phyloP scores from a whole-genome alignment of 208 protist genomes.

The Trypanosoma mega region DNA sequence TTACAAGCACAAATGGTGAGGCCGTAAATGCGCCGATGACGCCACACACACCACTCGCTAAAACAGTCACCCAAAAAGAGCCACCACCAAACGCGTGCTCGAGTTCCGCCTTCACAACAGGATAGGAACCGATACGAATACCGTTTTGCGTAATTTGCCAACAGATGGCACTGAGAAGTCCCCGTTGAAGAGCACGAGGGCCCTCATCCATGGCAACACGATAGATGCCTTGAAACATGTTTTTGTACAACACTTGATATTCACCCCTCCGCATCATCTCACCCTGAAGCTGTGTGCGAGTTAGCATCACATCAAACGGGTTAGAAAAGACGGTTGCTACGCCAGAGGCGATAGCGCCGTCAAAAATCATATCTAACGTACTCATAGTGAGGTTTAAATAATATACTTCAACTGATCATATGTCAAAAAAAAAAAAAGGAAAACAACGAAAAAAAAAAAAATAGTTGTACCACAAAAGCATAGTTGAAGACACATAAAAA shows the following conservation, averaged over 20 bases:
- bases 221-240: constrained; percentile 47
- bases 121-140: constrained; percentile 63
- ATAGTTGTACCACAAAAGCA: not conserved
- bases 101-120: constrained; percentile 34
- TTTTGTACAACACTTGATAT: constrained; percentile 53
- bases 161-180: constrained; percentile 36
- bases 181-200: constrained; percentile 53
- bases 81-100: constrained; percentile 3
- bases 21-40: constrained; percentile 41
- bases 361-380: constrained; percentile 45
- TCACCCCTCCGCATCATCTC: constrained; percentile 42
- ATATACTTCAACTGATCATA: not conserved
- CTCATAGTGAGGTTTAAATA: constrained; percentile 24
- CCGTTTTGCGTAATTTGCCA: constrained; percentile 70
- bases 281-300: constrained; percentile 71
- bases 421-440: constrained; percentile 16
- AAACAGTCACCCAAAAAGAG: constrained; percentile 20
- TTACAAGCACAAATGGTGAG: constrained; percentile 64
- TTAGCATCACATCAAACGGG: constrained; percentile 76
- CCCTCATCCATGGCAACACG: constrained; percentile 47
- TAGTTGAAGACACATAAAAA: constrained; percentile 20
- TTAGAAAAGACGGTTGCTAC: constrained; percentile 58
- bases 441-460: constrained; percentile 15
- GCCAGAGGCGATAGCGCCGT: constrained; percentile 46
- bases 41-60: constrained; percentile 34